Evolutionary conservation across 768 basidiomycete species (phyloP), one percentile per base, ranked within the genome.

Genomic region (Boletus rubescentipes): DNA sequence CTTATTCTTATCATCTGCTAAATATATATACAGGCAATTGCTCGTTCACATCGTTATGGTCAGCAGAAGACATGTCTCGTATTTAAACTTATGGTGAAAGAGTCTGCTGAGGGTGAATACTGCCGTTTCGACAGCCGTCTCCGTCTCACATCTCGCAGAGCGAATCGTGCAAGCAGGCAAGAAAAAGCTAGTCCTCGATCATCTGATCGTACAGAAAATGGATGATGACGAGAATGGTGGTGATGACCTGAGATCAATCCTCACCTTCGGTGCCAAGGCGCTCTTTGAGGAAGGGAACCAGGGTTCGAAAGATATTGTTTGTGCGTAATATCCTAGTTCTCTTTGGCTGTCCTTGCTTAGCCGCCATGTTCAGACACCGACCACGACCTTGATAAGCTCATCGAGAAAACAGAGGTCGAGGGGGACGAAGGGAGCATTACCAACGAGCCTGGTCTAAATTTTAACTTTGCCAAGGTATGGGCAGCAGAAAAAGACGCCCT

Each of bases 151-250:
- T 59, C n/a, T 39, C 37, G 18, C 62, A 96, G 94, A 97, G 64
- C 88, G 87, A 41, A 98, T 97, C 61, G 80, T 96, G 72, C 86
- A 93, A 71, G 82, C 86, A 23, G 93, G 91, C n/a, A 96, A 96
- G 76, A 93, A 91, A 77, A 98, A 98, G 69, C 80, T 98, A 29
- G 87, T 93, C 14, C 77, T 98, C 9, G 94, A 98, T 62, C 95
- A 98, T 73, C 77, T 98, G 15, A 95, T 98, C 59, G 95, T 98
- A 20, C 91, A 97, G 72, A 93, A 92, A 67, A 93, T 96, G 88
- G 91, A 93, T 58, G 89, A 92, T 50, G 82, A 81, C 44, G 90
- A 89, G 41, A 85, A 84, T 34, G 82, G 75, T 9, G 77, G 84
- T 41, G 89, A 89, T 59, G 86, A 96, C 61, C 78, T 98, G n/a